Evolutionary conservation across 2,329 filamentous ascomycete species (phyloP).

Genomic region (Mycosphaerella arachidis): DNA sequence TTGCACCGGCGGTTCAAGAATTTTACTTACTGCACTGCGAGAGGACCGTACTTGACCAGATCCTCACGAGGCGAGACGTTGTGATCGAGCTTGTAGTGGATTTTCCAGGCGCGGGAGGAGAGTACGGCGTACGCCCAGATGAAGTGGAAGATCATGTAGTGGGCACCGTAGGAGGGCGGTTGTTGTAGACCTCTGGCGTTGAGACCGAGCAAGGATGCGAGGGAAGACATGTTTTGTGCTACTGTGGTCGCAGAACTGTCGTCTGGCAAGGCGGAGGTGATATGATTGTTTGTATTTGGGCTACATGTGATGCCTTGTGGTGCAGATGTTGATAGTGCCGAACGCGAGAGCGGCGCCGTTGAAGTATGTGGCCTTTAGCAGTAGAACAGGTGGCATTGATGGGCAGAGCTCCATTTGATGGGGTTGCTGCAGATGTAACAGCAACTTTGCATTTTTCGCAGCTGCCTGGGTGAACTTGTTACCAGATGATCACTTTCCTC

Average conservation of each 20-base stretch:
- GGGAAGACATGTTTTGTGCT: conserved; percentile 11
- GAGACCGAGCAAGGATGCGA: conserved; percentile 26
- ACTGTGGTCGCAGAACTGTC: background rate
- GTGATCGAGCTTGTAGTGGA: conserved; percentile 44
- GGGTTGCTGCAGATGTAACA: background rate
- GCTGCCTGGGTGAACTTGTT: background rate
- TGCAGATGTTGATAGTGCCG: background rate
- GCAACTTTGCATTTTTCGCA: background rate
- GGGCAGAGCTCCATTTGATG: background rate
- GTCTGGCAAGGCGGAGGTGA: background rate
- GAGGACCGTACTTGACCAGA: conserved; percentile 41
- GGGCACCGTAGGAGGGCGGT: conserved; percentile 26
- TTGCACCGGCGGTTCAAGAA: background rate
- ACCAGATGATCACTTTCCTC: background rate
- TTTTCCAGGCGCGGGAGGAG: conserved; percentile 43
- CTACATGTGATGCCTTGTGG: background rate
- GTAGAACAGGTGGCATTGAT: background rate
- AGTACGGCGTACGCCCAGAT: conserved; percentile 44
- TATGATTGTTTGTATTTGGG: background rate
- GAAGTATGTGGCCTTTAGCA: background rate
- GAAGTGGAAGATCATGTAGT: conserved; percentile 40
- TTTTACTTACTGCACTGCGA: conserved; percentile 30
- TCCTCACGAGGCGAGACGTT: conserved; percentile 46
- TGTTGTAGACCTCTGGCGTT: conserved; percentile 7
- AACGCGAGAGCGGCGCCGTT: background rate